A percentile compares a stretch with the other conserved stretches of the same genome.
Conservation (phyloP, 331 rosid genomes). For the Erythrophleum ivorense region DNA sequence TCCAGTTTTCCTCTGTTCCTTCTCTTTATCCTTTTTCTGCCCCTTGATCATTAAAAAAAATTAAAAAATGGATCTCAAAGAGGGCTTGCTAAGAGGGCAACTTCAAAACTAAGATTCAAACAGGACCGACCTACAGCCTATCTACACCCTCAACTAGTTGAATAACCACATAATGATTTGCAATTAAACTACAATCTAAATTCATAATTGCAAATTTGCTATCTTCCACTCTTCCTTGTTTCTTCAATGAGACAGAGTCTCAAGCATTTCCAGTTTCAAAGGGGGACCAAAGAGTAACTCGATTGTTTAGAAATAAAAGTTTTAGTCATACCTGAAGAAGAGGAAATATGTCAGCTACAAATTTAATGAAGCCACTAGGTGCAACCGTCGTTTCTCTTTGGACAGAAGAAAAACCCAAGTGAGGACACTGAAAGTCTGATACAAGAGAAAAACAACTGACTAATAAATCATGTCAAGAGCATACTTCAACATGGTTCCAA, state of each 20-base stretch:
- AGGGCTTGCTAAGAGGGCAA: neutral
- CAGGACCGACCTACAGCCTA: too few relatives aligned
- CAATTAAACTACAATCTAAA: neutral
- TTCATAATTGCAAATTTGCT: constrained; percentile 1
- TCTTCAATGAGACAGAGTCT: neutral
- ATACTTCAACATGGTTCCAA: constrained; percentile 95
- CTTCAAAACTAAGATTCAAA: neutral
- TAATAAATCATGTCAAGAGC: constrained; percentile 40
- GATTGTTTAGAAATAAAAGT: constrained; percentile 22
- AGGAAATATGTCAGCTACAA: constrained; percentile 83
- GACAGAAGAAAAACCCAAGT: constrained; percentile 45
- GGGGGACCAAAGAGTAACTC: constrained; percentile 20
- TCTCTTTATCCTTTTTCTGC: neutral
- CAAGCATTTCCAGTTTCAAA: constrained; percentile 20
- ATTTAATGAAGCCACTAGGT: constrained; percentile 81
- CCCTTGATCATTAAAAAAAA: neutral
- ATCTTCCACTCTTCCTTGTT: constrained; percentile 18
- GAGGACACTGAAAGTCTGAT: constrained; percentile 32
- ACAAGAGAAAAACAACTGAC: constrained; percentile 32
- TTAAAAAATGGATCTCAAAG: neutral
- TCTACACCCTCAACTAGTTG: neutral
- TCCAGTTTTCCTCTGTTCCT: neutral
- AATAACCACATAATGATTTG: neutral
- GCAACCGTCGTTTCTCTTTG: constrained; percentile 69
- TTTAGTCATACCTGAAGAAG: constrained; percentile 77